phyloP scores from a whole-genome alignment of 2,329 filamentous ascomycete species.

The Aquanectria penicillioides region DNA sequence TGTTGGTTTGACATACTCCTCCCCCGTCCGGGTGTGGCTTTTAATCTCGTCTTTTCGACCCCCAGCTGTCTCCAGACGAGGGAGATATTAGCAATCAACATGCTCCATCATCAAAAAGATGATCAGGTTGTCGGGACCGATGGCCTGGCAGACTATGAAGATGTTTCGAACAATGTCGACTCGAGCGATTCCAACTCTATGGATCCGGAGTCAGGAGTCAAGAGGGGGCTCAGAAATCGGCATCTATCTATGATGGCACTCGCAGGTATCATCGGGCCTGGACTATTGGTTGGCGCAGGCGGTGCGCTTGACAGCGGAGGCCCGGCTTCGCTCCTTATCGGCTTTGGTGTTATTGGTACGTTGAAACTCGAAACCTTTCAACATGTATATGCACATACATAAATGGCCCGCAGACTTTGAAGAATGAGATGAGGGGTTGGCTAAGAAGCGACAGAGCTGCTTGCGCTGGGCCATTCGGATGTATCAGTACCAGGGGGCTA shows the following conservation, averaged over 20 bases:
- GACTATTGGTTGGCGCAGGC: conserved; percentile 76
- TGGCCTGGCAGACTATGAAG: conserved; percentile 34
- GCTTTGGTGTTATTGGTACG: conserved; percentile 73
- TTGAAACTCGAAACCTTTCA: no score
- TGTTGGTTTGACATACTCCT: no score
- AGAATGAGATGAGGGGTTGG: no score
- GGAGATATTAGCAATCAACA: conserved; percentile 21
- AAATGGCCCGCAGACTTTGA: no score
- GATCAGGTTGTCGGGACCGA: conserved; percentile 30
- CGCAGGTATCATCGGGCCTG: conserved; percentile 73
- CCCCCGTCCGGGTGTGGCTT: no score
- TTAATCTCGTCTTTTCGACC: neutral
- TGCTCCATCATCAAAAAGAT: conserved; percentile 34
- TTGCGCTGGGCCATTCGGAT: no score
- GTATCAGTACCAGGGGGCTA: no score
- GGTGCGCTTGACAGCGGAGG: conserved; percentile 75
- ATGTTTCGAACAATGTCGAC: conserved; percentile 26
- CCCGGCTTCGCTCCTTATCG: conserved; percentile 77
- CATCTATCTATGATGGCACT: conserved; percentile 74
- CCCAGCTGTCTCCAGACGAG: neutral
- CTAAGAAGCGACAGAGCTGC: no score
- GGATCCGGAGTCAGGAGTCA: conserved; percentile 72
- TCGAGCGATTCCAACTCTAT: conserved; percentile 49
- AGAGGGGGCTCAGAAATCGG: conserved; percentile 74
- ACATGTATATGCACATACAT: no score